Conservation (phyloP, 257 asterid species). For the Coffea eugenioides region DNA sequence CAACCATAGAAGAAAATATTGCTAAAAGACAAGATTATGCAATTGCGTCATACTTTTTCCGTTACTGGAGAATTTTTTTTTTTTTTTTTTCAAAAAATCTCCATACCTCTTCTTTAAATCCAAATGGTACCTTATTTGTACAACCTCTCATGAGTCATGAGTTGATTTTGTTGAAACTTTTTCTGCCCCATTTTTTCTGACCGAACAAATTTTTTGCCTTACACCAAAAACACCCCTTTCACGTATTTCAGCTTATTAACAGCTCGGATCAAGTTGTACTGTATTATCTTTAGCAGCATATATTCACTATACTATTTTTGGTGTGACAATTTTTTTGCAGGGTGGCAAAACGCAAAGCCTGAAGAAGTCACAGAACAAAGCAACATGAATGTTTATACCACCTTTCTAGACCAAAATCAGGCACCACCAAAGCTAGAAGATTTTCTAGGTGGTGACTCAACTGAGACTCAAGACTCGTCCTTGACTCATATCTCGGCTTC, state of each 20-base stretch:
- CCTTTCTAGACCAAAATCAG: slow-evolving; percentile 52
- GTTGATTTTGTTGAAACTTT: not conserved
- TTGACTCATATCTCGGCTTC: slow-evolving; percentile 56
- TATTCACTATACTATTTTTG: not conserved
- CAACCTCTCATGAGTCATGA: not conserved
- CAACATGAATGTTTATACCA: slow-evolving; percentile 29
- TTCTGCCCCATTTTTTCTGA: not conserved
- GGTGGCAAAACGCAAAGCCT: slow-evolving; percentile 53
- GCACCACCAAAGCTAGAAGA: slow-evolving; percentile 83
- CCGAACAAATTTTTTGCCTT: not conserved
- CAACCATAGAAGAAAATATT: slow-evolving; percentile 21
- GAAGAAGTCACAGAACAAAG: slow-evolving; percentile 26
- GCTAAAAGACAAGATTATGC: slow-evolving; percentile 44
- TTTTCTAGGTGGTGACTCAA: slow-evolving; percentile 77
- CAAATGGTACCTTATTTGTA: slow-evolving; percentile 9
- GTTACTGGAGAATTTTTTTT: slow-evolving; percentile 4
- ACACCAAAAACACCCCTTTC: not conserved
- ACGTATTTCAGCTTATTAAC: slow-evolving; percentile 12
- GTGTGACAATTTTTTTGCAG: slow-evolving; percentile 23
- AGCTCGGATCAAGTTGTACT: slow-evolving; percentile 16
- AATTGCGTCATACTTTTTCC: slow-evolving; percentile 22
- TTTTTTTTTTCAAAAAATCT: not conserved
- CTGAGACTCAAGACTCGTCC: slow-evolving; percentile 55
- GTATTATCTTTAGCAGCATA: not conserved
- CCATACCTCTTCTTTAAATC: not conserved